These are phyloP conservation scores for Exophiala oligosperma DNA, from an alignment of 2,329 filamentous ascomycete genomes.

Conservation along the genomic window DNA sequence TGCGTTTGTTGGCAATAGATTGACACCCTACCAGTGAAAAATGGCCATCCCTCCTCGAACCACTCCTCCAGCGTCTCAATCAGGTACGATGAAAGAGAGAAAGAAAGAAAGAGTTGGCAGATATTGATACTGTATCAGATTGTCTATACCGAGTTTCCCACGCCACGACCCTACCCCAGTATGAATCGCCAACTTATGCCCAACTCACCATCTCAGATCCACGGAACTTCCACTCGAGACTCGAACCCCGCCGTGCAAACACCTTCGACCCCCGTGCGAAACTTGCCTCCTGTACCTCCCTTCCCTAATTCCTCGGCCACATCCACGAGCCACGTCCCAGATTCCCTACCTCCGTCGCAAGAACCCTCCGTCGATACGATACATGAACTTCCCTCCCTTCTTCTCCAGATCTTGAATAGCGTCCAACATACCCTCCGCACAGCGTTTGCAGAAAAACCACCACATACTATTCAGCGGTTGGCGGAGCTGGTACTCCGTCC, in stretches of 20 bases:
- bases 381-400: conserved; percentile 59
- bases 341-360: conserved; percentile 45
- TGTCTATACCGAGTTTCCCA: conserved; percentile 71
- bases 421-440: conserved; percentile 61
- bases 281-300: conserved; percentile 40
- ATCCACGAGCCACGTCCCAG: conserved; percentile 42
- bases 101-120: neutral
- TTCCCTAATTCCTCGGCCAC: conserved; percentile 37
- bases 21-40: conserved; percentile 55
- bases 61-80: conserved; percentile 68
- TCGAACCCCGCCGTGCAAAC: conserved; percentile 38
- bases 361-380: conserved; percentile 41
- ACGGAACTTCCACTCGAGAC: conserved; percentile 32
- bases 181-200: conserved; percentile 42
- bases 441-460: conserved; percentile 73
- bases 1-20: conserved; percentile 9
- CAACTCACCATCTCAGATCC: conserved; percentile 22
- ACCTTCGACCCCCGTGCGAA: conserved; percentile 30
- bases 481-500: conserved; percentile 81
- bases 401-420: conserved; percentile 62
- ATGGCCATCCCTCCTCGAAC: conserved; percentile 68
- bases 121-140: conserved; percentile 55
- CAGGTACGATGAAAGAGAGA: conserved; percentile 44
- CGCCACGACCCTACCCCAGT: conserved; percentile 56
- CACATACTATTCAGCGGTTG: conserved; percentile 89